Base-by-base conservation (phyloP, 345 rosid genomes). In the Eucalyptus camaldulensis region DNA sequence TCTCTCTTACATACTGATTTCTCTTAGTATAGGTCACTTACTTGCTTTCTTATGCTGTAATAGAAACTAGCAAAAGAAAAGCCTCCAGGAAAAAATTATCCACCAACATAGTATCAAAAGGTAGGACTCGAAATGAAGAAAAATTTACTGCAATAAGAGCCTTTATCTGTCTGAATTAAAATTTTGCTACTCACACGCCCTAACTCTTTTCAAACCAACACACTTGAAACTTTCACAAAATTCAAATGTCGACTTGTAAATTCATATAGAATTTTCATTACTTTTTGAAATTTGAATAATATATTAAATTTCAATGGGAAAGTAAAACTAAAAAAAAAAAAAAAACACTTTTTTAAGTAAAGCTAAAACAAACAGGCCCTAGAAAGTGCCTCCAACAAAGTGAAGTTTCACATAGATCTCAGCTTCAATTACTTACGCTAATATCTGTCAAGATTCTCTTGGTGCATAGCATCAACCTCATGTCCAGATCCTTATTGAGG, bases 401-500 rank as follows among this genome's bases (percentile, higher is more conserved):
- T 3, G 29, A 76, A 76, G 29, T 76, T 76, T 40, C 47, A 10
- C 27, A 76, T 40, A 25, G 85, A 40, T 76, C 85, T 76, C 12
- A 76, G 47, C 29, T 40, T 76, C 85, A 21, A 76, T 76, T 76
- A 76, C 90, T 88, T 88, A 88, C 98, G 7, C 91, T 81, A 27
- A 93, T 92, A 90, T 87, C 33, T 25, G 91, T 90, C 49, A 93
- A 62, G 69, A 90, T 93, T 90, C 92, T 94, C 89, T 95, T 95
- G 86, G 92, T 45, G 92, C 89, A 16, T 27, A 96, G 90, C 95
- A 92, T 90, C 33, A 96, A 86, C 93, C 99, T 94, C 90, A 97
- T 89, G 91, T 96, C 99, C 7, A 94, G 90, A 94, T 94, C 91
- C 94, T 91, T 94, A 88, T 93, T 92, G 85, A 94, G 92, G 91